Evolutionary conservation across 306 rosid genomes (phyloP).

Genomic region (Mimosa bimucronata): DNA sequence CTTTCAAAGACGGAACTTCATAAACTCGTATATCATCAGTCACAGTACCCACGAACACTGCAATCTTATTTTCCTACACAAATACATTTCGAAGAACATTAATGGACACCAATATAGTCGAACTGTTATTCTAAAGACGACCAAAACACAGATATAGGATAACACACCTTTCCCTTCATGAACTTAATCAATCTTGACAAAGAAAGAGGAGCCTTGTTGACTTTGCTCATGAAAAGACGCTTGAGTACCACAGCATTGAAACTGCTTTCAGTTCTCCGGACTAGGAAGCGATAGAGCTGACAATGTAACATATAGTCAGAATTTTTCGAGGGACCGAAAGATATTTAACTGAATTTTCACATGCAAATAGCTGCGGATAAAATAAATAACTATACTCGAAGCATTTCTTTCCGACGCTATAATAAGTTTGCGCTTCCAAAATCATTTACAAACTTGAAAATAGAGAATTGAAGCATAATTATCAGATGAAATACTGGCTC

Average conservation of each 20-base stretch:
- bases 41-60: constrained; percentile 68
- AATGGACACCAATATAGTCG: background rate
- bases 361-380: background rate
- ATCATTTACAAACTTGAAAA: background rate
- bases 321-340: background rate
- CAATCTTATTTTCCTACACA: constrained; percentile 60
- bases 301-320: constrained; percentile 33
- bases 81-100: background rate
- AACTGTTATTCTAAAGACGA: background rate
- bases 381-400: background rate
- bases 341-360: background rate
- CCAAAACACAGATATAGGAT: background rate
- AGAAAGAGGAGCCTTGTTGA: constrained; percentile 79
- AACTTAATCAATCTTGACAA: constrained; percentile 61
- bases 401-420: background rate
- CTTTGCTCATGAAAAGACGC: constrained; percentile 83
- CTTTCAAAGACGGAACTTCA: constrained; percentile 70
- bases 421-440: background rate
- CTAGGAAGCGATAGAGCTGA: constrained; percentile 82
- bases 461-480: background rate
- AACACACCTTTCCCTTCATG: constrained; percentile 63
- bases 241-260: constrained; percentile 74
- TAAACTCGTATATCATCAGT: constrained; percentile 75
- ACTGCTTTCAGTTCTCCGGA: constrained; percentile 69
- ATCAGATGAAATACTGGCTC: constrained; percentile 30